These are phyloP conservation scores for Kentomonas sorsogonicus DNA, from an alignment of 208 protist species.

Conservation along the genomic window DNA sequence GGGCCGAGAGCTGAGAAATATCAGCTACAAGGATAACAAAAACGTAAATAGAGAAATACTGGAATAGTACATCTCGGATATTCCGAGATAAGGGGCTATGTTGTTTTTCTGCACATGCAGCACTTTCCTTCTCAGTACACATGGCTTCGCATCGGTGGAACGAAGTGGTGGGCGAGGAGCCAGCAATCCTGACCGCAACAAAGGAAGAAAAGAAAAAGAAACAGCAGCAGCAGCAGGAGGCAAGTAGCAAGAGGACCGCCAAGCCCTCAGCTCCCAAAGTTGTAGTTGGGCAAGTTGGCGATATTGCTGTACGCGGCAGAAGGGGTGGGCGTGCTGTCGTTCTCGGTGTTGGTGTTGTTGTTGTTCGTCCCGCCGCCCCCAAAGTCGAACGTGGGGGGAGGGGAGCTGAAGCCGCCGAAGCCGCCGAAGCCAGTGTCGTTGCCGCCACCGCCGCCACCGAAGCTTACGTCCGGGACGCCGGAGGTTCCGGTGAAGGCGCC, in stretches of 20 bases:
- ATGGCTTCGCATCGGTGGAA: too few relatives aligned
- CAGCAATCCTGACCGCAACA: too few relatives aligned
- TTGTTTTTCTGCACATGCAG: too few relatives aligned
- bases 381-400: conserved; percentile 12
- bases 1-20: too few relatives aligned
- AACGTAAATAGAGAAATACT: too few relatives aligned
- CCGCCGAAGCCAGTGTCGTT: conserved; percentile 6
- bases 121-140: too few relatives aligned
- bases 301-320: conserved; percentile 21
- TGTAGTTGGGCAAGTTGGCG: conserved; percentile 47
- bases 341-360: not conserved
- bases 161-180: too few relatives aligned
- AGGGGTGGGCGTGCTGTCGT: not conserved
- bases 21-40: too few relatives aligned
- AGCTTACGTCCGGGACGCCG: conserved; percentile 6
- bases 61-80: too few relatives aligned
- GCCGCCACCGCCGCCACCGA: conserved; percentile 12
- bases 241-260: not conserved
- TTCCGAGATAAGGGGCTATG: too few relatives aligned
- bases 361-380: conserved; percentile 7
- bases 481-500: not conserved
- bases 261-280: conserved; percentile 54
- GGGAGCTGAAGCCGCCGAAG: conserved; percentile 7
- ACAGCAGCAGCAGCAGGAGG: not conserved
- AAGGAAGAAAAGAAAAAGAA: conserved; percentile 2